A percentile compares a stretch with the other conserved stretches of the same genome.
phyloP scores from a whole-genome alignment of 768 basidiomycete species.

The Kwoniella dendrophila region DNA sequence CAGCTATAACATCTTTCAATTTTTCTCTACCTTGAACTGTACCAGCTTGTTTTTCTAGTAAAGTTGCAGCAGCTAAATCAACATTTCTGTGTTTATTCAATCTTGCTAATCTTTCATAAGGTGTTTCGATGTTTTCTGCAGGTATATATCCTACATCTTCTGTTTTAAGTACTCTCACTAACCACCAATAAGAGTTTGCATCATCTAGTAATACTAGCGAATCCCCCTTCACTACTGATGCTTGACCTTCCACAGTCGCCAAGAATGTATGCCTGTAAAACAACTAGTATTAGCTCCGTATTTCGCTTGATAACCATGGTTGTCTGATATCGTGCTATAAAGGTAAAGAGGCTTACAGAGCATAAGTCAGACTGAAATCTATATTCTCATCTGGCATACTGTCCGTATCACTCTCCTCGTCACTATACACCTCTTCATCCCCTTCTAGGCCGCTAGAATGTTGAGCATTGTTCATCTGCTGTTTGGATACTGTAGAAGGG shows the following conservation, averaged over 20 bases:
- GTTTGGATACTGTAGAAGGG: constrained; percentile 9
- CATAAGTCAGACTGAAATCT: constrained; percentile 55
- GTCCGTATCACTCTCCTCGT: constrained; percentile 44
- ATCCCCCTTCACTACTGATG: constrained; percentile 97
- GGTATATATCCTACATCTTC: constrained; percentile 99
- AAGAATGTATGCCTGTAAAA: constrained; percentile 92
- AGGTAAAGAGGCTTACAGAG: constrained; percentile 60
- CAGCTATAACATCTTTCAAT: constrained; percentile 34
- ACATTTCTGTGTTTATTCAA: constrained; percentile 97
- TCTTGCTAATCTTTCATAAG: constrained; percentile 90
- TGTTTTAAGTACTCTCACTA: constrained; percentile 95
- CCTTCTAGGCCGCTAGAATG: constrained; percentile 23
- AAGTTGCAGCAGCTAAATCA: constrained; percentile 60
- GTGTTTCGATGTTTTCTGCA: constrained; percentile 98
- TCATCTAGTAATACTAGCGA: constrained; percentile 96
- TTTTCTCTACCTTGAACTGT: constrained; percentile 34
- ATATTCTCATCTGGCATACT: constrained; percentile 56
- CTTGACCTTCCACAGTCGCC: constrained; percentile 97
- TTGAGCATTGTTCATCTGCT: constrained; percentile 5
- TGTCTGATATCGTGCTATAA: too few relatives aligned
- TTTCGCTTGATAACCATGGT: too few relatives aligned
- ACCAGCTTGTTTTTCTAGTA: constrained; percentile 41
- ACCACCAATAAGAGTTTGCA: constrained; percentile 99
- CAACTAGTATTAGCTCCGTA: too few relatives aligned
- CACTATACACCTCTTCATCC: constrained; percentile 45